Evolutionary conservation across 805 yeast genomes (phyloP).

Genomic region (Kluyveromyces aestuarii): DNA sequence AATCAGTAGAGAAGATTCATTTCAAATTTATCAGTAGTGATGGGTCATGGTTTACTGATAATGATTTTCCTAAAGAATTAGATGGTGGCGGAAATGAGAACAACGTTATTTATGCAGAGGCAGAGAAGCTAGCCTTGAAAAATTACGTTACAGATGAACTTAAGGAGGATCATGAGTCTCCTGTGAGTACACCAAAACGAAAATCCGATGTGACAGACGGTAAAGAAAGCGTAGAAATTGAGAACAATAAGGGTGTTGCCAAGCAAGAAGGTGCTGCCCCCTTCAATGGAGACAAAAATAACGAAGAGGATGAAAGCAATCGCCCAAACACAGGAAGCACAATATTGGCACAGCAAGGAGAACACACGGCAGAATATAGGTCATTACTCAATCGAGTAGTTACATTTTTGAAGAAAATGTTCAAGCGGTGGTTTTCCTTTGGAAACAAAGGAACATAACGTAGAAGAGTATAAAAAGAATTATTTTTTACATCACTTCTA

Average conservation of each 20-base stretch:
- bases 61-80: conserved; percentile 23
- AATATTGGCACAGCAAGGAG: conserved; percentile 6
- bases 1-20: conserved; percentile 8
- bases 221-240: conserved; percentile 3
- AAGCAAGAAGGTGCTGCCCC: neutral
- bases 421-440: conserved; percentile 13
- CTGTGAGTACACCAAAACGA: conserved; percentile 20
- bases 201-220: neutral
- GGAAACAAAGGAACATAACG: neutral
- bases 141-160: neutral
- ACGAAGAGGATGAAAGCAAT: neutral
- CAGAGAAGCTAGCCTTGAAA: conserved; percentile 1
- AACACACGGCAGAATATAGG: conserved; percentile 11
- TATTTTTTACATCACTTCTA: too few relatives aligned
- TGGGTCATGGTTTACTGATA: conserved; percentile 24
- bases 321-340: conserved; percentile 9
- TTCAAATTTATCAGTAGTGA: conserved; percentile 24
- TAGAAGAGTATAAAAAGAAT: neutral
- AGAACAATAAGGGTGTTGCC: neutral
- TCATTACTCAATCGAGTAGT: conserved; percentile 14
- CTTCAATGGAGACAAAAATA: neutral
- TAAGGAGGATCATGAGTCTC: conserved; percentile 21
- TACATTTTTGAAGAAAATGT: conserved; percentile 12
- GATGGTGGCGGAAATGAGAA: conserved; percentile 32
- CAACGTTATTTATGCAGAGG: conserved; percentile 22